phyloP scores from a whole-genome alignment of 306 rosid species.

The Acacia acuminata region DNA sequence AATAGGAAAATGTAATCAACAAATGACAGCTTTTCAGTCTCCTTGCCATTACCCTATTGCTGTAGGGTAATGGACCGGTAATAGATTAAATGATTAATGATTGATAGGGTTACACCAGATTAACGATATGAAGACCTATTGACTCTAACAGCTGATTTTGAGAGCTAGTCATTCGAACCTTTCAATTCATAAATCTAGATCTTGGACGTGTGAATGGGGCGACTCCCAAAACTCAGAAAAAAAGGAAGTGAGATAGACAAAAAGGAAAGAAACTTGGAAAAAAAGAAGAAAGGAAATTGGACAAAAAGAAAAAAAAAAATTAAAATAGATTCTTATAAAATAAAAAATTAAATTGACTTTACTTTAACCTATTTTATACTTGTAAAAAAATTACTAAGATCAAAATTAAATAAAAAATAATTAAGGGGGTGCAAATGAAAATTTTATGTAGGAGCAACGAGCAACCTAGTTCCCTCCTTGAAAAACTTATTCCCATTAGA shows the following conservation, averaged over 20 bases:
- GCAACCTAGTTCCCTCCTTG: neutral
- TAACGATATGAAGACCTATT: too few species aligned
- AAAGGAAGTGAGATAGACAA: too few species aligned
- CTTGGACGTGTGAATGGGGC: too few species aligned
- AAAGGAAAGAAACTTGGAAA: too few species aligned
- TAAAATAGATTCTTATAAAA: too few species aligned
- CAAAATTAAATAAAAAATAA: neutral
- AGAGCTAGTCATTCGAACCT: too few species aligned
- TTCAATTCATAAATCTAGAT: too few species aligned
- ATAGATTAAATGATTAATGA: neutral
- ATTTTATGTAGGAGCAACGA: neutral
- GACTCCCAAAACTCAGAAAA: too few species aligned
- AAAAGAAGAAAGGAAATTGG: too few species aligned
- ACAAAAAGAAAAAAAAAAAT: too few species aligned
- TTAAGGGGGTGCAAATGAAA: neutral
- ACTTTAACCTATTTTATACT: neutral
- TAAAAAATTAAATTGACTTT: neutral
- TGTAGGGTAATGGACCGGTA: neutral
- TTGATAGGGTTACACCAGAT: too few species aligned
- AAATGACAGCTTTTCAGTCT: neutral
- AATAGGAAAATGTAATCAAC: neutral
- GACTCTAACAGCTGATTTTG: too few species aligned
- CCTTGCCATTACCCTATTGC: neutral
- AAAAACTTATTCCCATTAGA: constrained; percentile 26
- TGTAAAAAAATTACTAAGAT: neutral